A percentile compares a stretch with the other conserved stretches of the same genome.
phyloP scores from a whole-genome alignment of 108 stramenopile genomes.

The Cylindrotheca fusiformis region DNA sequence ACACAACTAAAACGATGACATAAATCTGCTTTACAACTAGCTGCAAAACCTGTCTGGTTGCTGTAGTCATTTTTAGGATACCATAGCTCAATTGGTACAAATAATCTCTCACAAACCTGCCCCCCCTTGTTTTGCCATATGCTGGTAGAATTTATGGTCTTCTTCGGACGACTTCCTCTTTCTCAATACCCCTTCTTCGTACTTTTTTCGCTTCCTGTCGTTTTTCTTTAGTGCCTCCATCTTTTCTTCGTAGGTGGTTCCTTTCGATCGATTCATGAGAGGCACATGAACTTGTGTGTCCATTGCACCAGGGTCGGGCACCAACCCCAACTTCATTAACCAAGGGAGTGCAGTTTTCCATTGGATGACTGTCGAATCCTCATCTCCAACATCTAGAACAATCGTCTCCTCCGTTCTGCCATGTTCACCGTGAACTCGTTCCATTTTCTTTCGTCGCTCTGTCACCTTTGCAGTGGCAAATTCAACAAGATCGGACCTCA shows the following conservation, averaged over 20 bases:
- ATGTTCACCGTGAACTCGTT: not conserved
- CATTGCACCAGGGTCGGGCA: conserved; percentile 36
- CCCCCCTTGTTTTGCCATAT: conserved; percentile 78
- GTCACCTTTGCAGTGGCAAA: conserved; percentile 47
- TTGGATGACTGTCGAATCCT: not conserved
- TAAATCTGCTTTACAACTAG: no score
- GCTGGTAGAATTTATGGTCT: conserved; percentile 75
- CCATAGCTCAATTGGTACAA: no score
- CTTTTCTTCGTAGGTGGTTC: conserved; percentile 91
- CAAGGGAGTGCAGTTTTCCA: conserved; percentile 48
- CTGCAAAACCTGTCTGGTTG: no score
- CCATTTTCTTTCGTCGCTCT: conserved; percentile 47
- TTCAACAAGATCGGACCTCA: conserved; percentile 42
- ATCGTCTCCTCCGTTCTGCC: not conserved
- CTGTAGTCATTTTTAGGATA: no score
- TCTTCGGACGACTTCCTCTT: conserved; percentile 79
- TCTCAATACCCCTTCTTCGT: conserved; percentile 76
- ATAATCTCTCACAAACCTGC: conserved; percentile 26
- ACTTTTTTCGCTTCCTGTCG: conserved; percentile 56
- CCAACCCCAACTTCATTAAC: conserved; percentile 18
- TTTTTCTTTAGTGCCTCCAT: conserved; percentile 51
- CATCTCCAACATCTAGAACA: not conserved
- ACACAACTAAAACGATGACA: no score
- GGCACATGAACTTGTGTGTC: conserved; percentile 62
- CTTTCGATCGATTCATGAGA: conserved; percentile 60